Conservation (phyloP, 2,329 filamentous ascomycete genomes). For the Annulohypoxylon truncatum region DNA sequence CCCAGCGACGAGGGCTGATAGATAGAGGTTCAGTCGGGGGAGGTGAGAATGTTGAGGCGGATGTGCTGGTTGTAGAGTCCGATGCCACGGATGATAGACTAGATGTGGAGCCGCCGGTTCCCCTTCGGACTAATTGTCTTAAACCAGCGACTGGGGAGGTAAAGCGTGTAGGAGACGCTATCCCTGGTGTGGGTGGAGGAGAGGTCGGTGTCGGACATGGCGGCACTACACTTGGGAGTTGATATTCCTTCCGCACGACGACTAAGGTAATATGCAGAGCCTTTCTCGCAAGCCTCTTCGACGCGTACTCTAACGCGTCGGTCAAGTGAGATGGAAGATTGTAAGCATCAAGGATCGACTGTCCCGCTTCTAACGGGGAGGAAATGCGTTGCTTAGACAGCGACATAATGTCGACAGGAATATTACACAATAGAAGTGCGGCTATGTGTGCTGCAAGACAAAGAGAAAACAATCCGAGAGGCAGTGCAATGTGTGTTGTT, state of each 20-base stretch:
- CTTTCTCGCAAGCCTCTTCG: conserved; percentile 66
- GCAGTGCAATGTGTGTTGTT: conserved; percentile 18
- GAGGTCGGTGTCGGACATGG: conserved; percentile 50
- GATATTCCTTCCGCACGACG: conserved; percentile 66
- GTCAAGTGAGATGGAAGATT: conserved; percentile 67
- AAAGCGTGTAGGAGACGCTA: conserved; percentile 49
- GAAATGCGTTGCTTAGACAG: conserved; percentile 69
- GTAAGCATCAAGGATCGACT: conserved; percentile 68
- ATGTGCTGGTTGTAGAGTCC: conserved; percentile 32
- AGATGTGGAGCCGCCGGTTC: conserved; percentile 51
- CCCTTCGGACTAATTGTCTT: conserved; percentile 55
- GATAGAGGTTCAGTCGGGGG: conserved; percentile 31
- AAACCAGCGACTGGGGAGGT: conserved; percentile 51
- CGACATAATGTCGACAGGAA: conserved; percentile 44
- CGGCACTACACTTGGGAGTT: conserved; percentile 58
- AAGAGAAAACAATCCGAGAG: not conserved
- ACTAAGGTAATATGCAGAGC: conserved; percentile 68
- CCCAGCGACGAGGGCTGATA: conserved; percentile 46
- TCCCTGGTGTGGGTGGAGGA: conserved; percentile 47
- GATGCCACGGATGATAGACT: conserved; percentile 47
- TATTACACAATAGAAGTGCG: conserved; percentile 1
- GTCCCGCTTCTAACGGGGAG: conserved; percentile 71
- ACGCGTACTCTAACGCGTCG: conserved; percentile 68
- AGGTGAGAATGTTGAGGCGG: conserved; percentile 43
- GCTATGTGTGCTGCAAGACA: not conserved